Evolutionary conservation across 257 asterid genomes (phyloP), one percentile per base, ranked within the genome.

Genomic region (Solanum arcanum): DNA sequence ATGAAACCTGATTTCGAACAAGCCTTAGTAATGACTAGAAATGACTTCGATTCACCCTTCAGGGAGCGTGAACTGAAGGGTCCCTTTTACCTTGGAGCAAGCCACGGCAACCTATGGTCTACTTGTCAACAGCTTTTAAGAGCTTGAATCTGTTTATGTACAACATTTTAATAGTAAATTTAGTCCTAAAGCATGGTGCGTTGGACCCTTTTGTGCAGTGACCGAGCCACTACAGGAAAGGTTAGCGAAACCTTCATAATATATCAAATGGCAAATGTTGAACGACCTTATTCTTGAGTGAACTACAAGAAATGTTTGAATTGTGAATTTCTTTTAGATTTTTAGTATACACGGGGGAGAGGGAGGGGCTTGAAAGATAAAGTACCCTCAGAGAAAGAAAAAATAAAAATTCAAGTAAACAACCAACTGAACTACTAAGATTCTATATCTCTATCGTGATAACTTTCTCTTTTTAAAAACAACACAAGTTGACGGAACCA

Each of bases 131-230:
- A 90, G 89, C 87, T 92, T 93, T 83, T 87, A 89, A 20, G 97
- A 94, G 90, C 93, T 94, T 0, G 98, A 95, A 83, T 35, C 85
- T 5, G 18, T 39, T 6, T 94, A 39, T 56, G 85, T 81, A 0
- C 95, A 94, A 16, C 76, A 90, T 37, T 90, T 41, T 31, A 86
- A 80, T 75, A 23, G 3, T 3, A 21, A 82, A 0, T 1, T 6
- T n/a, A 21, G 46, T 29, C 87, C 89, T 0, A 91, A 70, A 52
- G 46, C 91, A 13, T 93, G 91, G 91, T 47, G 81, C 18, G 64
- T 95, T 3, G 98, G 98, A 3, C 98, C 98, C 0, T 90, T 94
- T 12, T 92, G 97, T 87, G 86, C 94, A 0, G 90, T 82, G 0
- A 87, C 89, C 42, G 87, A 88, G 20, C 60, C 49, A 31, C 14